Base-by-base conservation (phyloP, 75 land plant species). In the Pinus albicaulis region DNA sequence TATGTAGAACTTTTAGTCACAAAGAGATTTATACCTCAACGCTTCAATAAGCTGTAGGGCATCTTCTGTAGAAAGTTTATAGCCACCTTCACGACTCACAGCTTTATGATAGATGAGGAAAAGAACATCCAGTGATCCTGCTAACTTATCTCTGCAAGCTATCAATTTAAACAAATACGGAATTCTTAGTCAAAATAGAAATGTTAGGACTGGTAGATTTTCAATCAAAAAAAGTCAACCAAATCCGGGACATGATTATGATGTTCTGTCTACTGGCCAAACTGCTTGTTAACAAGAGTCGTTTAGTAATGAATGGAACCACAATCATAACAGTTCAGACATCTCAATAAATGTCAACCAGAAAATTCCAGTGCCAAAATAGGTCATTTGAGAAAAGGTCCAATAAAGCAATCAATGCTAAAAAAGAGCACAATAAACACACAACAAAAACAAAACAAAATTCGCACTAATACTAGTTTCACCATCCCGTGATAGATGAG, bases 1-100 rank as follows among this genome's bases (percentile, higher is more conserved):
- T 64, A 34, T 20, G 0, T 64, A 34, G 38, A 64, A 31, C 17
- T 28, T 20, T 0, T 6, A 31, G 34, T 31, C 53, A 59, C 20
- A 22, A 5, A 16, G 31, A 55, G 25, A 72, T 55, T 24, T 14
- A 53, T 85, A 97, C 99, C 98, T 95, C 57, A 97, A 82, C 26
- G 98, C 99, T 82, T 97, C 98, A 63, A 97, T 92, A 64, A 97
- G 76, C 77, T 94, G 95, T 75, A 97, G 72, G 38, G 98, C 90
- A 76, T 94, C 98, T 41, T 97, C 98, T 56, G 89, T 76, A 72
- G 90, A 82, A 36, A 92, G 84, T 57, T 89, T 86, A 59, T 81
- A 97, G 20, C 79, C 83, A 55, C 89, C 85, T 63, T 86, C 86
- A 12, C 89, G 90, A 81, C 77, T 84, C 70, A 92, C 87, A 34